Evolutionary conservation across 2,329 filamentous ascomycete species (phyloP).

Genomic region (Alternaria conjuncta): DNA sequence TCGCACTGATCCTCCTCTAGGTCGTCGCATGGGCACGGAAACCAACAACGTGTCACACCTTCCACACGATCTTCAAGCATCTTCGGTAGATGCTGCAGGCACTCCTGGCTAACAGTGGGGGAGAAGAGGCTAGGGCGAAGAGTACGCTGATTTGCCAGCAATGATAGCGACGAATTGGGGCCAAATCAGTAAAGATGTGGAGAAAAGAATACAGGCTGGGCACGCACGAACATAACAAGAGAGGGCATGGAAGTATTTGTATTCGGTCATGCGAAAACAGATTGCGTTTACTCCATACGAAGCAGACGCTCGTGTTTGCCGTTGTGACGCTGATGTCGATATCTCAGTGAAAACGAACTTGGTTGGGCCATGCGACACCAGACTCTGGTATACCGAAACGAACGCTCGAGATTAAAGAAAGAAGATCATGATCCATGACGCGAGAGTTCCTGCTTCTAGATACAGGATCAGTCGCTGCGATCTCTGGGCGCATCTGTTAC

Average conservation of each 20-base stretch:
- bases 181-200: background rate
- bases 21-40: slow-evolving; percentile 11
- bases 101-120: background rate
- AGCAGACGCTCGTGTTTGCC: background rate
- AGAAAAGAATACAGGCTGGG: background rate
- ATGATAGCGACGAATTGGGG: background rate
- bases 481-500: background rate
- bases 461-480: background rate
- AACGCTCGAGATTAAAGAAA: background rate
- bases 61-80: background rate
- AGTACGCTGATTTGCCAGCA: background rate
- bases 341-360: background rate
- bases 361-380: background rate
- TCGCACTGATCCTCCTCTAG: slow-evolving; percentile 10
- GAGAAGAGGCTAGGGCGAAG: background rate
- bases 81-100: background rate
- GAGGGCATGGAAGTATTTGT: background rate
- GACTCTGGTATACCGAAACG: background rate
- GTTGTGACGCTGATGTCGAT: background rate
- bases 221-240: background rate
- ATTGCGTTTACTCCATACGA: background rate
- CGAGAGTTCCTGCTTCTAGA: background rate
- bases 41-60: background rate
- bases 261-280: background rate
- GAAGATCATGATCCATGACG: background rate